Base-by-base conservation (phyloP, 306 rosid genomes). In the Neltuma alba region DNA sequence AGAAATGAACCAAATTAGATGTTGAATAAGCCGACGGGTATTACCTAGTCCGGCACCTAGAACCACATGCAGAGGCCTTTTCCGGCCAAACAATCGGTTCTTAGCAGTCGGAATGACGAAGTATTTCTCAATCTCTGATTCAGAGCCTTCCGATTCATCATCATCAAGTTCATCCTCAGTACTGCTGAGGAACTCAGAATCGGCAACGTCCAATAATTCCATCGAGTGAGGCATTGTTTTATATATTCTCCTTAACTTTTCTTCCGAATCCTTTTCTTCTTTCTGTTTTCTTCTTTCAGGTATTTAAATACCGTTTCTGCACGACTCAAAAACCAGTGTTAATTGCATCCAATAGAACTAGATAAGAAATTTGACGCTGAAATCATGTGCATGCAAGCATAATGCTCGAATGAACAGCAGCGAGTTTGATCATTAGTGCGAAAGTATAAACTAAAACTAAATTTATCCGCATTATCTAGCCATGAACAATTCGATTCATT, bases 31-130 rank as follows among this genome's bases (percentile, higher is more conserved):
- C 69, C 73, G 4, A 76, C 36, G 58, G 15, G 50, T 25, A n/a
- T 15, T 77, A 91, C 96, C 47, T 54, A n/a, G 71, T 57, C 96
- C 93, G 4, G 91, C 80, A 21, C 96, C 93, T 18, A 91, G 79
- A 58, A 72, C 78, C 13, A 79, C 80, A 83, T 86, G 90, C 33
- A 91, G 89, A 50, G 96, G 87, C 77, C 44, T 84, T 83, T 75
- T 85, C 44, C 88, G 82, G 72, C 90, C 93, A 62, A 91, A 87
- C 73, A 89, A 69, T 9, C 90, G 86, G 61, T 81, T 86, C 85
- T 67, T 83, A 62, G 82, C 78, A 6, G 81, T 15, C 2, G 87
- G 80, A 70, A 78, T 80, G 21, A 78, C 74, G 27, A 79, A 83
- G 79, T 83, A 84, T 62, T 76, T 77, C 38, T 87, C 89, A 75